Conservation (phyloP, 805 yeast genomes). For the Starmerella bombicola region DNA sequence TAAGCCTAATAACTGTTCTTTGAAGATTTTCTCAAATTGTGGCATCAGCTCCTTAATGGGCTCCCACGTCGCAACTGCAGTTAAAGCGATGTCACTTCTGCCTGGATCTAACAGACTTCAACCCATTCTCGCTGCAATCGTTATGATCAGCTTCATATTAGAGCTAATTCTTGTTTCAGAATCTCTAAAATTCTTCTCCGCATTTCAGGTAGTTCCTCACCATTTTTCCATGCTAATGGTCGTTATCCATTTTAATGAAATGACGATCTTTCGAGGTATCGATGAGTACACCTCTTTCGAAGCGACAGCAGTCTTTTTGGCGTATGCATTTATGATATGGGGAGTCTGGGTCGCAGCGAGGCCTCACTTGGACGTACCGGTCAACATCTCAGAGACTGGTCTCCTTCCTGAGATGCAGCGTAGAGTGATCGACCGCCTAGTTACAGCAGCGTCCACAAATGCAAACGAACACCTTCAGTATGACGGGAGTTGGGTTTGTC, state of each 20-base stretch:
- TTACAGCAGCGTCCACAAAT: not conserved
- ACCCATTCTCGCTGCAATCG: constrained; percentile 3
- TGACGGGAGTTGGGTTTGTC: no score
- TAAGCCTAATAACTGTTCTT: constrained; percentile 9
- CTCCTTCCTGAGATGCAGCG: constrained; percentile 5
- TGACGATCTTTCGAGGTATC: constrained; percentile 34
- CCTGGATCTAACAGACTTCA: constrained; percentile 18
- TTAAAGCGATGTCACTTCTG: constrained; percentile 32
- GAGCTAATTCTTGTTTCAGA: constrained; percentile 34
- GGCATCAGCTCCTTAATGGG: constrained; percentile 33
- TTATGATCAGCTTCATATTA: constrained; percentile 32
- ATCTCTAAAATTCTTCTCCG: constrained; percentile 32
- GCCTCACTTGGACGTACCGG: constrained; percentile 19
- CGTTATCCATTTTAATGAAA: constrained; percentile 35
- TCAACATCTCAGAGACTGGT: constrained; percentile 3
- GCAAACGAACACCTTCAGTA: no score
- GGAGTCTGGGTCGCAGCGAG: constrained; percentile 32
- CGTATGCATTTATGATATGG: constrained; percentile 31
- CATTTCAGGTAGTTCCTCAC: constrained; percentile 39
- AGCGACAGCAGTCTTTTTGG: constrained; percentile 25
- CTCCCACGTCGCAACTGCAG: constrained; percentile 36
- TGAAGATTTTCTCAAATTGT: constrained; percentile 8
- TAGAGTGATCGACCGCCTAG: constrained; percentile 1
- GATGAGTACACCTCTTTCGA: constrained; percentile 22
- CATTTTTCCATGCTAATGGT: constrained; percentile 39